Percentiles rank a stretch among this genome's conserved stretches.
Conservation (phyloP, 768 basidiomycete species). For the Tricholoma terreum region DNA sequence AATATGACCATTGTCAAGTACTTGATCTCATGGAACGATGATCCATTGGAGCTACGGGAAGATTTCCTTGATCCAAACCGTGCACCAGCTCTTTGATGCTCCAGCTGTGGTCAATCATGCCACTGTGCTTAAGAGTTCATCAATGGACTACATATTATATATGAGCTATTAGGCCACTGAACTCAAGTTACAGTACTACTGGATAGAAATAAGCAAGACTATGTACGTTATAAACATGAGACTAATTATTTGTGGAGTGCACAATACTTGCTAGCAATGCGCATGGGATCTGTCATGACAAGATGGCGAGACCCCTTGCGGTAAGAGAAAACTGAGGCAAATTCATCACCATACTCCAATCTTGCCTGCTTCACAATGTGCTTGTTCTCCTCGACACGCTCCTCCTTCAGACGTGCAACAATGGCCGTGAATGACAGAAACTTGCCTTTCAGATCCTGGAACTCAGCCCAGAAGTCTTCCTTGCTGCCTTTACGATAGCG, state of each 20-base stretch:
- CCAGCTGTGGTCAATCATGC: not conserved
- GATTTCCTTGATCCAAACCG: slow-evolving; percentile 34
- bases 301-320: not conserved
- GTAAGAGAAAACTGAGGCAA: not conserved
- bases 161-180: too few relatives aligned
- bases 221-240: too few relatives aligned
- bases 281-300: not conserved
- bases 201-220: too few relatives aligned
- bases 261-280: not conserved
- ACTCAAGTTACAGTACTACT: too few relatives aligned
- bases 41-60: slow-evolving; percentile 26
- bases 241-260: too few relatives aligned
- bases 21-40: slow-evolving; percentile 39
- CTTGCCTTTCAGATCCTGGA: too few relatives aligned
- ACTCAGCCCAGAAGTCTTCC: too few relatives aligned
- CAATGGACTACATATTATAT: too few relatives aligned
- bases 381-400: too few relatives aligned
- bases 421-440: too few relatives aligned
- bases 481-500: not conserved
- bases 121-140: not conserved
- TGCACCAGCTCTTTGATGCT: not conserved
- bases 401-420: too few relatives aligned
- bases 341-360: not conserved
- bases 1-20: slow-evolving; percentile 41
- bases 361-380: not conserved